Percentiles rank a stretch among this genome's conserved stretches.
phyloP scores from a whole-genome alignment of 192 early-diverging fungal genomes.

The Linnemannia zychae region DNA sequence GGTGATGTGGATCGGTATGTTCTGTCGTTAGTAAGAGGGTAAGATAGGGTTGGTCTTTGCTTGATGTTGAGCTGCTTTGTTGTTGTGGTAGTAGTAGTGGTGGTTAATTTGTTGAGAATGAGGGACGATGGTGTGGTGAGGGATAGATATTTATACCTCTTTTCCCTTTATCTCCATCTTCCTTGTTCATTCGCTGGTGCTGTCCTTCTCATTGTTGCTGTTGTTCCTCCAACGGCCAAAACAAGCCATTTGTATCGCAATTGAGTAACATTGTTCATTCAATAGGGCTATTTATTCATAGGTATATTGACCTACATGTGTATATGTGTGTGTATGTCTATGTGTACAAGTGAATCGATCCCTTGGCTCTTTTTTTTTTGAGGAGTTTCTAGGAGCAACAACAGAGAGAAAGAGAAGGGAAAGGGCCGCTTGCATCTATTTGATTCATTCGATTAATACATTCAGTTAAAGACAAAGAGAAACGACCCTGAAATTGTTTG shows the following conservation, averaged over 20 bases:
- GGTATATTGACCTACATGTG: background rate
- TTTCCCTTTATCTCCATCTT: background rate
- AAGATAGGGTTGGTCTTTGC: background rate
- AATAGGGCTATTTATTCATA: background rate
- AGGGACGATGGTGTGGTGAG: slow-evolving; percentile 22
- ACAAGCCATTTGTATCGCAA: background rate
- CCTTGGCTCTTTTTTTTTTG: background rate
- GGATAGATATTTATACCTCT: slow-evolving; percentile 41
- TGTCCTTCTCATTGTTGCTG: too few relatives aligned
- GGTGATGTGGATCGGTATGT: background rate
- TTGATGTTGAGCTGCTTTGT: background rate
- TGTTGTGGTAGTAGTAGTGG: background rate
- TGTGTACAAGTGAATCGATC: background rate
- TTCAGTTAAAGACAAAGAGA: background rate
- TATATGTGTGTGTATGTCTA: background rate
- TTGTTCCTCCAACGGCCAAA: too few relatives aligned
- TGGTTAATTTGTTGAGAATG: slow-evolving; percentile 5
- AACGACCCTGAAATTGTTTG: slow-evolving; percentile 2
- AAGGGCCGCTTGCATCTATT: background rate
- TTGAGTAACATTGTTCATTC: background rate
- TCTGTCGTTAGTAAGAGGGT: background rate
- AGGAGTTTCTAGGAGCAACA: background rate
- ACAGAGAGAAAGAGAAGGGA: background rate
- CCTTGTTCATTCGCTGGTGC: too few relatives aligned
- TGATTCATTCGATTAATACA: too few relatives aligned